Base-by-base conservation (phyloP, 2,329 filamentous ascomycete genomes). In the Orbilia javanica region DNA sequence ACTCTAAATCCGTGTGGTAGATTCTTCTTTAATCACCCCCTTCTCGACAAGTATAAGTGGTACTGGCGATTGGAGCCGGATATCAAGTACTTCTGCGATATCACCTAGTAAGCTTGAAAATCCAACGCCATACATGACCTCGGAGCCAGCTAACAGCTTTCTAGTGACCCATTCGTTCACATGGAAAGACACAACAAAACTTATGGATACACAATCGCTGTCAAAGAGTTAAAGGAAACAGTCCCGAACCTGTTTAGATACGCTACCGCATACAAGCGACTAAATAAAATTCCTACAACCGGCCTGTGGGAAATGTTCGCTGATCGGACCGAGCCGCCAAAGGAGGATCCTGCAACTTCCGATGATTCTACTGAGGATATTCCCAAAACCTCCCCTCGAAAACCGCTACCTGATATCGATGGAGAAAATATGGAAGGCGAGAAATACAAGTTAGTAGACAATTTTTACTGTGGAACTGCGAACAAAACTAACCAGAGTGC, bases 71-170 rank as follows among this genome's bases (percentile, higher is more conserved):
- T 99, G 82, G 96, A 99, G 88, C 96, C 96, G 80, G 96, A 99
- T 85, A 98, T 99, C 89, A 97, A 95, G 86, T 99, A 98, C 86
- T 99, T 99, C 86, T 99, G 96, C 85, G 96, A 99, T 84, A 98
- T 99, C 81, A 99, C 96, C 80, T 99, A 99, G 93, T 95, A 90
- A 79, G 90, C 83, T 50, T 82, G 81, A 31, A 34, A 36, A 25
- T 11, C 53, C 13, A 52, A 1, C 31, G 52, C 75, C 15, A 79
- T 44, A 18, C 11, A 63, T 55, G 34, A 34, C n/a, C 29, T 39
- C 31, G 31, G 39, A 31, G n/a, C 34, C 20, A 71, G 63, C 84
- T 86, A 78, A 87, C 82, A 50, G 36, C 18, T 13, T 15, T 52
- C 13, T 79, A 95, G 93, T 83, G 96, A 99, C 84, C 96, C 96